Conservation (phyloP, 192 early-diverging fungal species). For the Obelidium mucronatum region DNA sequence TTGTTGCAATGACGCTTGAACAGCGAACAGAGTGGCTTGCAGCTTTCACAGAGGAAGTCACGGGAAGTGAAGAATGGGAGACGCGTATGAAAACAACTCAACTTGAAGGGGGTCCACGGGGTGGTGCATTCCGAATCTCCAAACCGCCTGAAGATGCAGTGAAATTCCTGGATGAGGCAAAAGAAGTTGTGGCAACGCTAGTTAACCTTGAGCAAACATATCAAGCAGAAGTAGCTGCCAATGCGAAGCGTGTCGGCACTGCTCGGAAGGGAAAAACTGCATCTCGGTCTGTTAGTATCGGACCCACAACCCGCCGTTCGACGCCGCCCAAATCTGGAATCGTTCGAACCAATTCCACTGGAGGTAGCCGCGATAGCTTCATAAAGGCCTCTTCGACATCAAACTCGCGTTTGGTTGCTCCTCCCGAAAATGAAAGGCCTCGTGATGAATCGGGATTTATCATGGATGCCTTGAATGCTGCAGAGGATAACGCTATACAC, state of each 20-base stretch:
- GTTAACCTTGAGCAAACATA: slow-evolving; percentile 2
- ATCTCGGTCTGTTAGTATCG: not conserved
- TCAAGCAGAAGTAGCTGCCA: not conserved
- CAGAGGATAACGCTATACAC: slow-evolving; percentile 22
- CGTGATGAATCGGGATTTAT: not conserved
- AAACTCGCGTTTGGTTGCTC: not conserved
- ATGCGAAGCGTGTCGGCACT: not conserved
- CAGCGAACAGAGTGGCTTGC: slow-evolving; percentile 30
- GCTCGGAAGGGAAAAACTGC: not conserved
- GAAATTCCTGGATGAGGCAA: slow-evolving; percentile 48
- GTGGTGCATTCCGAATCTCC: slow-evolving; percentile 50
- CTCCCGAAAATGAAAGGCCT: not conserved
- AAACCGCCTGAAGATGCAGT: slow-evolving; percentile 54
- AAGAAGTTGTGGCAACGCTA: slow-evolving; percentile 38
- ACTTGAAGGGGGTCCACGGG: slow-evolving; percentile 55
- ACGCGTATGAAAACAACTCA: slow-evolving; percentile 55
- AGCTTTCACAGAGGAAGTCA: slow-evolving; percentile 44
- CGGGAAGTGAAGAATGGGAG: slow-evolving; percentile 53
- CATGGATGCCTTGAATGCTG: not conserved
- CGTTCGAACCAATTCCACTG: not conserved
- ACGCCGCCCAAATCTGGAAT: not conserved
- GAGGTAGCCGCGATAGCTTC: not conserved
- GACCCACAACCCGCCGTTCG: not conserved
- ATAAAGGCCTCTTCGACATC: not conserved
- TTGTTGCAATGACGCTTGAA: not conserved